These are phyloP conservation scores for Pezicula rhizophila DNA, from an alignment of 2,329 filamentous ascomycete species.

Conservation along the genomic window DNA sequence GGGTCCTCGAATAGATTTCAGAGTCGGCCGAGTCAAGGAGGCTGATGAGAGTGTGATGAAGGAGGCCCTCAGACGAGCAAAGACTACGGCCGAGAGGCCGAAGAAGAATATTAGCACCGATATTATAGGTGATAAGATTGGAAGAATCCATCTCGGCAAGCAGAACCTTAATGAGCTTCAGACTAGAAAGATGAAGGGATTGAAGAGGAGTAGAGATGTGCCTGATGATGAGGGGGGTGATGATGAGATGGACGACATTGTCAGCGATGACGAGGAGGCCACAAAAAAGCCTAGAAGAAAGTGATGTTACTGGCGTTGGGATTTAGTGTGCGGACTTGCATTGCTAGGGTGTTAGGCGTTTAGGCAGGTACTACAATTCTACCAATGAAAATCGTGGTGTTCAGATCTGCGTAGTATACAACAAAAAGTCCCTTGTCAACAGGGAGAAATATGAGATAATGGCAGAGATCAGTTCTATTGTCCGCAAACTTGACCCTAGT, in stretches of 20 bases:
- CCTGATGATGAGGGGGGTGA: constrained; percentile 42
- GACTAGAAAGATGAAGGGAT: constrained; percentile 98
- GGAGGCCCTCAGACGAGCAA: constrained; percentile 83
- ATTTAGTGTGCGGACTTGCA: neutral
- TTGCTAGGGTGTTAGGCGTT: constrained; percentile 1
- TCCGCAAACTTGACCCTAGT: no score
- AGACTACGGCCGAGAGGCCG: constrained; percentile 65
- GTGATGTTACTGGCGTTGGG: neutral
- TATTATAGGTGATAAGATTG: constrained; percentile 91
- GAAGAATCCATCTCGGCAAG: constrained; percentile 82
- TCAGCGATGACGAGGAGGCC: constrained; percentile 25
- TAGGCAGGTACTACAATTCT: neutral
- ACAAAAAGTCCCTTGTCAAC: no score
- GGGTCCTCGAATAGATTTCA: constrained; percentile 88
- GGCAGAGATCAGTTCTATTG: no score
- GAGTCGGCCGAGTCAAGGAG: constrained; percentile 73
- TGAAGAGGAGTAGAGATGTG: constrained; percentile 74
- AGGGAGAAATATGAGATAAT: no score
- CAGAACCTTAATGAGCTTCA: constrained; percentile 85
- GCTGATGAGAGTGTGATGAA: constrained; percentile 76
- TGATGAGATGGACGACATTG: constrained; percentile 40
- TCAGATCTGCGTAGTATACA: no score
- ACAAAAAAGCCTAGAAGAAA: constrained; percentile 22
- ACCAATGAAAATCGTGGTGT: no score
- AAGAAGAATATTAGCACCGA: constrained; percentile 98